Conservation (phyloP, 495 filamentous ascomycete species). For the Xylaria grammica region DNA sequence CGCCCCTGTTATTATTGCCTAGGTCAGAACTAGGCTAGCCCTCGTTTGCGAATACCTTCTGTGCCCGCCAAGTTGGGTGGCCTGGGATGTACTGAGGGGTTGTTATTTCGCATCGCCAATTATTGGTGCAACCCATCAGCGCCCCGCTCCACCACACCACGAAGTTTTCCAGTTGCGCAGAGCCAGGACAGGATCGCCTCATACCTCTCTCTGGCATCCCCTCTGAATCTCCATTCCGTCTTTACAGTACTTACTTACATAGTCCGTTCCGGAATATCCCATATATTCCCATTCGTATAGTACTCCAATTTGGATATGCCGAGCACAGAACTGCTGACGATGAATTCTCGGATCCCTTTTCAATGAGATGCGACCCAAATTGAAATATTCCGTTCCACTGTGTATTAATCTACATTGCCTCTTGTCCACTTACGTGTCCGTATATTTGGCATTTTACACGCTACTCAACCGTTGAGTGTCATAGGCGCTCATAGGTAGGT, state of each 20-base stretch:
- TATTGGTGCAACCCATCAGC: conserved; percentile 14
- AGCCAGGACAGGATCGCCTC: conserved; percentile 8
- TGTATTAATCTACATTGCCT: neutral
- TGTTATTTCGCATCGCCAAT: conserved; percentile 6
- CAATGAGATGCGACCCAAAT: neutral
- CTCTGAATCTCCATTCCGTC: no score
- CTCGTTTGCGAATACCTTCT: no score
- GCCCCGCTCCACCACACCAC: conserved; percentile 11
- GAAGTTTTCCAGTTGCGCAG: neutral
- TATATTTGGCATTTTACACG: neutral
- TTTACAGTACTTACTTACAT: no score
- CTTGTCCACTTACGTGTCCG: neutral
- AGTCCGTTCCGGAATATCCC: conserved; percentile 4
- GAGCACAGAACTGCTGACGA: neutral
- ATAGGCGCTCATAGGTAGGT: neutral
- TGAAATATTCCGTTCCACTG: neutral
- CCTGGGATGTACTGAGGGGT: conserved; percentile 16
- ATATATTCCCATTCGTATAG: neutral
- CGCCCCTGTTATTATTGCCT: neutral
- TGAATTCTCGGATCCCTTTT: conserved; percentile 1
- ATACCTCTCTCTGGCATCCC: neutral
- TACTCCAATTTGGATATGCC: conserved; percentile 15
- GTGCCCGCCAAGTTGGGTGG: neutral
- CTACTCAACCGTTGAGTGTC: neutral
- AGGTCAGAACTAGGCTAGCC: neutral